Base-by-base conservation (phyloP, 345 rosid genomes). In the Eucalyptus curtisii region DNA sequence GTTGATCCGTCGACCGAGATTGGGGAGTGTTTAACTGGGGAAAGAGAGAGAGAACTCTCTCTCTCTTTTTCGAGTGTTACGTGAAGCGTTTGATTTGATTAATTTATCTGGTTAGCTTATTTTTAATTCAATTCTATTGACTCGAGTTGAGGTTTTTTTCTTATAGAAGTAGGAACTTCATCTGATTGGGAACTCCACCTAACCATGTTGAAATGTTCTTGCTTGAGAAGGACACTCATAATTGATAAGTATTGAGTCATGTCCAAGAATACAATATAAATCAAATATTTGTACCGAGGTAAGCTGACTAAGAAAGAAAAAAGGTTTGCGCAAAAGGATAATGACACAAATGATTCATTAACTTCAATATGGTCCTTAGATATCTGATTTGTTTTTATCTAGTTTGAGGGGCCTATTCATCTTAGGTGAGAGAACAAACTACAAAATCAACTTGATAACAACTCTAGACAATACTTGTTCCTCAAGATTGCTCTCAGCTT, bases 261-360 rank as follows among this genome's bases (percentile, higher is more conserved):
- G 2, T 52, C 10, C 25, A 1, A 52, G 10, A 1, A 52, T 52
- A 52, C 57, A 52, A 52, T 52, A 20, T 25, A 3, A 52, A 20
- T 19, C 25, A 52, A 52, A 52, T 52, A 52, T 52, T 7, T 7
- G 25, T 8, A 52, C 4, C 2, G 25, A 52, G 57, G 57, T 52
- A 20, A 20, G 57, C 10, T 20, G 10, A 52, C 25, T 52, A 0
- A 52, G 10, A 52, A 52, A 52, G 57, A 52, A 52, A 52, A 42
- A 42, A 42, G 7, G 2, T 2, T 52, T 52, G 5, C 1, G 5
- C 5, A 52, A 8, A 52, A 52, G 2, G 57, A 52, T 8, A 8
- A 8, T 3, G 1, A 20, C 25, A 20, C 2, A 20, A 52, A 52
- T 52, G 1, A 20, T 52, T 52, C 0, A 52, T 52, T 52, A 0